Conservation (phyloP, 202 grass and related monocot genomes). For the Bolboschoenoplectus hybrid region DNA sequence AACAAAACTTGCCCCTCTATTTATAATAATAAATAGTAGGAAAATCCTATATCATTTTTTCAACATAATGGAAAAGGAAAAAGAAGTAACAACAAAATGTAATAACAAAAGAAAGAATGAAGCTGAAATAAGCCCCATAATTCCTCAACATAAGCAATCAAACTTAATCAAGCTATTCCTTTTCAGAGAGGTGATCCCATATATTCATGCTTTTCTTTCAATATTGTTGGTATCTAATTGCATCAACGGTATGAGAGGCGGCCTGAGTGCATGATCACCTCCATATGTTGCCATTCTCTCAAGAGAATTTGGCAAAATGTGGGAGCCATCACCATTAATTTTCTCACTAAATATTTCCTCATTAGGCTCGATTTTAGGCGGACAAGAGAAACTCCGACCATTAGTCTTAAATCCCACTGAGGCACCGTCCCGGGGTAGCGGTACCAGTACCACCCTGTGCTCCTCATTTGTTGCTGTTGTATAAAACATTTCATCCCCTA, state of each 20-base stretch:
- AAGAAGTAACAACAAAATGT: background rate
- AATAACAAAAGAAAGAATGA: slow-evolving; percentile 5
- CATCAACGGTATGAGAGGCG: slow-evolving; percentile 58
- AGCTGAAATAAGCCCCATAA: background rate
- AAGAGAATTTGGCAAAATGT: background rate
- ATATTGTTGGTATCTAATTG: slow-evolving; percentile 42
- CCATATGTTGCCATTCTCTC: slow-evolving; percentile 20
- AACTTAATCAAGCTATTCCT: background rate
- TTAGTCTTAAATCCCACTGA: background rate
- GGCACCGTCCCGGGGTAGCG: slow-evolving; percentile 62
- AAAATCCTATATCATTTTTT: background rate
- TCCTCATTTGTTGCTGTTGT: slow-evolving; percentile 49
- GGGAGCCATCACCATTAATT: background rate
- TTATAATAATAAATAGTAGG: background rate
- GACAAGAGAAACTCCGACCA: slow-evolving; percentile 63
- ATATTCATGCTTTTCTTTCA: slow-evolving; percentile 6
- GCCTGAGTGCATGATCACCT: slow-evolving; percentile 46
- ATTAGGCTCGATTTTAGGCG: slow-evolving; percentile 53
- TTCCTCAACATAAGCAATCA: background rate
- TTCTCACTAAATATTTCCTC: background rate
- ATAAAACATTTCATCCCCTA: slow-evolving; percentile 61
- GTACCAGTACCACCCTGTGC: slow-evolving; percentile 52
- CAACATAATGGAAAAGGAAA: background rate
- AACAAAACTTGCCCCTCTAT: slow-evolving; percentile 12
- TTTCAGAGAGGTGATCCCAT: background rate